Conservation (phyloP, 768 basidiomycete species). For the Butyriboletus loyo region DNA sequence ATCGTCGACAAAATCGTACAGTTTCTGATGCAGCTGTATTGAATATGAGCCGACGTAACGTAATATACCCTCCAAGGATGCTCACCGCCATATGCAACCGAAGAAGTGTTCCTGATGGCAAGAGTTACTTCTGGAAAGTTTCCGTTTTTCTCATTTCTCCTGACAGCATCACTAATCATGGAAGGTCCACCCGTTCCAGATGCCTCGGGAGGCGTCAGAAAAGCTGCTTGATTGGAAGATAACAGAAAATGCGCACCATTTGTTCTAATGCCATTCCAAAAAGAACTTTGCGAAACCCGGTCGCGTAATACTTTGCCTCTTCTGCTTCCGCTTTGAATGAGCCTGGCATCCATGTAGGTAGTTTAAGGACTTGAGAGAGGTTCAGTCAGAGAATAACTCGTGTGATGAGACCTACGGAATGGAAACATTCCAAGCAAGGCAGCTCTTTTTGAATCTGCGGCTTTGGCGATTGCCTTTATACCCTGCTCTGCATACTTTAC, state of each 20-base stretch:
- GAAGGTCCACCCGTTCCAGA: constrained; percentile 16
- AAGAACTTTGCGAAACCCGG: constrained; percentile 19
- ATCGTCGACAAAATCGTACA: constrained; percentile 10
- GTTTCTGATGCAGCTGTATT: constrained; percentile 26
- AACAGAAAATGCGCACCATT: constrained; percentile 13
- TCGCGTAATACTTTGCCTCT: constrained; percentile 9
- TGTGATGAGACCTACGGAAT: constrained; percentile 20
- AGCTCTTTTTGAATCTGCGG: constrained; percentile 16
- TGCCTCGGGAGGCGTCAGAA: constrained; percentile 8
- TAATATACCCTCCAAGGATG: neutral
- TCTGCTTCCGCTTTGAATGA: constrained; percentile 22
- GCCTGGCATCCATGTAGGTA: constrained; percentile 28
- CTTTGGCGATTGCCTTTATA: constrained; percentile 15
- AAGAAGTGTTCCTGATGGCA: constrained; percentile 19
- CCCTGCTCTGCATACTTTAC: constrained; percentile 19
- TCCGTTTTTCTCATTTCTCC: constrained; percentile 17
- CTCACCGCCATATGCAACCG: constrained; percentile 25
- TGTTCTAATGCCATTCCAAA: constrained; percentile 22
- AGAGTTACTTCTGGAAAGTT: constrained; percentile 18
- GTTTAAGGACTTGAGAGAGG: constrained; percentile 15
- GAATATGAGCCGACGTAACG: neutral
- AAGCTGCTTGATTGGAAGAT: neutral
- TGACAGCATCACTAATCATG: constrained; percentile 20
- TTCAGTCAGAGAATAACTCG: neutral
- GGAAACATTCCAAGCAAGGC: constrained; percentile 25